phyloP scores from a whole-genome alignment of 805 yeast species.

The Pichia paraexigua region DNA sequence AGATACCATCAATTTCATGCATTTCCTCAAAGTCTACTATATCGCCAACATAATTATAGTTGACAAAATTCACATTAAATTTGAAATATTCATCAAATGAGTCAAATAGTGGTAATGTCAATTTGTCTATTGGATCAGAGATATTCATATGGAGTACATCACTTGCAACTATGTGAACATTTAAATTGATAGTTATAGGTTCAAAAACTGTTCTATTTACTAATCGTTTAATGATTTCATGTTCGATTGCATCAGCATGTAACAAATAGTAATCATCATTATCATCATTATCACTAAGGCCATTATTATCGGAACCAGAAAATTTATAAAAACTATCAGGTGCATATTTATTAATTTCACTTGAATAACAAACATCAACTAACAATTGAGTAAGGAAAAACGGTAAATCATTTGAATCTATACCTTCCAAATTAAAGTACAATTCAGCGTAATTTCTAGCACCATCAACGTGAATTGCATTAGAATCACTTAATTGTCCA shows the following conservation, averaged over 20 bases:
- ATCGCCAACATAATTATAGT: not conserved
- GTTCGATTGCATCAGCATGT: slow-evolving; percentile 9
- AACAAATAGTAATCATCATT: slow-evolving; percentile 4
- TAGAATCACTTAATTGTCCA: slow-evolving; percentile 14
- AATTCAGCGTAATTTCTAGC: slow-evolving; percentile 21
- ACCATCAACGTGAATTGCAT: slow-evolving; percentile 25
- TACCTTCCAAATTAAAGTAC: slow-evolving; percentile 29
- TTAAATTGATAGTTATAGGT: not conserved
- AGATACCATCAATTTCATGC: slow-evolving; percentile 10
- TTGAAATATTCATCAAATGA: slow-evolving; percentile 2
- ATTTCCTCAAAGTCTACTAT: not conserved
- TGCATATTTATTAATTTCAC: slow-evolving; percentile 20
- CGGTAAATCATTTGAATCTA: slow-evolving; percentile 45
- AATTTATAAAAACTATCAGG: slow-evolving; percentile 18
- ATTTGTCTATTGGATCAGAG: slow-evolving; percentile 12
- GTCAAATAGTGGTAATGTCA: slow-evolving; percentile 3
- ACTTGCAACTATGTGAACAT: slow-evolving; percentile 6
- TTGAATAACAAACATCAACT: slow-evolving; percentile 24
- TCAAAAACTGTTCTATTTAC: not conserved
- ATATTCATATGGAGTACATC: slow-evolving; percentile 14
- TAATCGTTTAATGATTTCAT: not conserved
- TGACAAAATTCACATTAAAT: not conserved
- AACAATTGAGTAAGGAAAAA: slow-evolving; percentile 37
- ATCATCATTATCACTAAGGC: not conserved
- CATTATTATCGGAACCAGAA: not conserved